phyloP scores from a whole-genome alignment of 805 yeast genomes.

The Myxozyma monticola region DNA sequence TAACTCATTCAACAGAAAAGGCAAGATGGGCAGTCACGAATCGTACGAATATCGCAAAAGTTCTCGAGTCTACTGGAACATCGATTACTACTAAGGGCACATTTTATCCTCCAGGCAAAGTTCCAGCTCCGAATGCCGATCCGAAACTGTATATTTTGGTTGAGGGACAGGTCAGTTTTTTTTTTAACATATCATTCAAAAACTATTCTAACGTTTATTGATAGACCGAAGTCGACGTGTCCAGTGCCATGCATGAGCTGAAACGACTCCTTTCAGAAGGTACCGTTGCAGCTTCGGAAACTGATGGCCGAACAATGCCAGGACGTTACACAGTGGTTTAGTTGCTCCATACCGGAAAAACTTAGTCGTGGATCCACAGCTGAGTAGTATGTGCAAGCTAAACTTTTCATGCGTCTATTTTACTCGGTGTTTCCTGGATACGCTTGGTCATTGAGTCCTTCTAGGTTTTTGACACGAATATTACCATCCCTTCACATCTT shows the following conservation, averaged over 20 bases:
- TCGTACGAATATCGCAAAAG: conserved; percentile 58
- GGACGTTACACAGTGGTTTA: conserved; percentile 34
- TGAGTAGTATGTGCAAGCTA: no score
- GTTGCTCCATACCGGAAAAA: not conserved
- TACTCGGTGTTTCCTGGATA: no score
- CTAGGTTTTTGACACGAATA: no score
- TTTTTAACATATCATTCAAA: no score
- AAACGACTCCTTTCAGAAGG: conserved; percentile 32
- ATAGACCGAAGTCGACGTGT: conserved; percentile 33
- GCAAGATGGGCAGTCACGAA: conserved; percentile 78
- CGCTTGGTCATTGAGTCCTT: no score
- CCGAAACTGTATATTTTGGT: conserved; percentile 75
- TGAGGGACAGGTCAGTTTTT: conserved; percentile 53
- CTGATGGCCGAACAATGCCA: conserved; percentile 20
- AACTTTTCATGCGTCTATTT: no score
- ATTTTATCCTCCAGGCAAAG: conserved; percentile 62
- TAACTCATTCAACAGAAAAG: conserved; percentile 39
- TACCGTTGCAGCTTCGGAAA: conserved; percentile 31
- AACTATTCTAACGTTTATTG: not conserved
- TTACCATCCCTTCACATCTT: no score
- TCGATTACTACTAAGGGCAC: conserved; percentile 82
- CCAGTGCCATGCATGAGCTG: conserved; percentile 34
- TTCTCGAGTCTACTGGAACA: conserved; percentile 70
- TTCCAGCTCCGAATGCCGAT: conserved; percentile 54
- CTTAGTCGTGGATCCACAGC: no score